A percentile compares a stretch with the other conserved stretches of the same genome.
phyloP scores from a whole-genome alignment of 1,139 yeast genomes.

The Sugiyamaella castrensis region DNA sequence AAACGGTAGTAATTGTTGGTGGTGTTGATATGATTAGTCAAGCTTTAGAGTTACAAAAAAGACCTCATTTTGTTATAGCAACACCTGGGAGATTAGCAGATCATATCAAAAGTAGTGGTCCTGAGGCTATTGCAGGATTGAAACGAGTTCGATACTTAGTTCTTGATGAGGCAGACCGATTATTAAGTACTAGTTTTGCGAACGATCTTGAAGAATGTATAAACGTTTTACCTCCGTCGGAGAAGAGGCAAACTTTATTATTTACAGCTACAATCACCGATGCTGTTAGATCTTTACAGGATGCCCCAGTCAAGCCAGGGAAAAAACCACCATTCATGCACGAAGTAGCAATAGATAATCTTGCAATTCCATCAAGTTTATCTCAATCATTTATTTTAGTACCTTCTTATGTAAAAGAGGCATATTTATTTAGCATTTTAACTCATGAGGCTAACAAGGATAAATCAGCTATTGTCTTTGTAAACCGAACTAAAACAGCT shows the following conservation, averaged over 20 bases:
- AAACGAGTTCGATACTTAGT: conserved; percentile 76
- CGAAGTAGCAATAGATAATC: conserved; percentile 69
- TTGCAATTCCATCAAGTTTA: conserved; percentile 78
- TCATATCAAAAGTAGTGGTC: conserved; percentile 84
- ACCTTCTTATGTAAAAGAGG: conserved; percentile 88
- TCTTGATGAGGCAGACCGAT: conserved; percentile 93
- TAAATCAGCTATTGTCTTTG: conserved; percentile 75
- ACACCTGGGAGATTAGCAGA: conserved; percentile 98
- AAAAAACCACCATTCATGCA: conserved; percentile 71
- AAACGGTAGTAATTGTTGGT: conserved; percentile 81
- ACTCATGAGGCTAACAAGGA: conserved; percentile 60
- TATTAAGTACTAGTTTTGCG: conserved; percentile 80
- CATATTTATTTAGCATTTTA: conserved; percentile 70
- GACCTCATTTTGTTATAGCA: conserved; percentile 93
- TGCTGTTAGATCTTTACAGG: conserved; percentile 77
- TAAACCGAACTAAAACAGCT: conserved; percentile 85
- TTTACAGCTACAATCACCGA: conserved; percentile 98
- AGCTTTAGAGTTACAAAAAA: conserved; percentile 71
- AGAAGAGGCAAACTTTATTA: conserved; percentile 75
- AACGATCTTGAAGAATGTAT: conserved; percentile 71
- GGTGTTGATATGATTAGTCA: conserved; percentile 92
- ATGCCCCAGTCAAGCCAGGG: conserved; percentile 58
- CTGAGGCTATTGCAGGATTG: conserved; percentile 78
- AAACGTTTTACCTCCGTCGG: conserved; percentile 64
- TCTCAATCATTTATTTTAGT: conserved; percentile 51